Evolutionary conservation across 2,329 filamentous ascomycete genomes (phyloP), one percentile per base, ranked within the genome.

Genomic region (Penicillium brasilianum): DNA sequence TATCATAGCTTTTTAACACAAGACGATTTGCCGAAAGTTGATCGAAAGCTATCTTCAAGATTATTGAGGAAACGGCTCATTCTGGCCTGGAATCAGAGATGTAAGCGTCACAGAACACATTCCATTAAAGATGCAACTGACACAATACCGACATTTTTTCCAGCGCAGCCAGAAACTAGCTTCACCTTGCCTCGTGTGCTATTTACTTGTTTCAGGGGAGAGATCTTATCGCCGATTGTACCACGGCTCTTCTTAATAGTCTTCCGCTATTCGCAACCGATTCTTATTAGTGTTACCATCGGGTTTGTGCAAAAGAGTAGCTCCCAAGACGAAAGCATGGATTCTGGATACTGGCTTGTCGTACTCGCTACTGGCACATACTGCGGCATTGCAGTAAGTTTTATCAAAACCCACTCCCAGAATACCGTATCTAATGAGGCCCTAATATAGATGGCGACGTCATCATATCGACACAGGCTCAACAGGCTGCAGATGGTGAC

Each of bases 401-500:
- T 28, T 7, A 4, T 20, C 41, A 30, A 16, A 32, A 13, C 2
- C 6, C 46, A 10, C 6, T 10, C 14, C 28, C 18, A 25, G 7
- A 32, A 10, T 25, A 28, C 13, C 18, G 4, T 49, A 5, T 32
- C 7, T 25, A 20, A 28, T 9, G 14, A 28, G 9, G 18, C 20
- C 28, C 14, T 32, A 1, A 28, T 28, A 30, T 49, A 49, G 46
- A 16, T 52, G 6, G 52, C 56, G 3, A 32, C 48, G 7, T 36
- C 36, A 37, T n/a, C 49, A 25, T 60, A 60, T 18, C 53, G 25
- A 51, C 34, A 50, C 22, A 11, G 22, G 18, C 25, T 60, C 20
- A 60, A 57, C 22, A 48, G 53, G 36, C 43, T 60, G 20, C 43
- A 25, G 2, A 41, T 60, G 18, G 57, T 60, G 58, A 48, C 46